Percentiles rank a stretch among this genome's conserved stretches.
Evolutionary conservation across 257 asterid genomes (phyloP).

Genomic region (Salvia hispanica): DNA sequence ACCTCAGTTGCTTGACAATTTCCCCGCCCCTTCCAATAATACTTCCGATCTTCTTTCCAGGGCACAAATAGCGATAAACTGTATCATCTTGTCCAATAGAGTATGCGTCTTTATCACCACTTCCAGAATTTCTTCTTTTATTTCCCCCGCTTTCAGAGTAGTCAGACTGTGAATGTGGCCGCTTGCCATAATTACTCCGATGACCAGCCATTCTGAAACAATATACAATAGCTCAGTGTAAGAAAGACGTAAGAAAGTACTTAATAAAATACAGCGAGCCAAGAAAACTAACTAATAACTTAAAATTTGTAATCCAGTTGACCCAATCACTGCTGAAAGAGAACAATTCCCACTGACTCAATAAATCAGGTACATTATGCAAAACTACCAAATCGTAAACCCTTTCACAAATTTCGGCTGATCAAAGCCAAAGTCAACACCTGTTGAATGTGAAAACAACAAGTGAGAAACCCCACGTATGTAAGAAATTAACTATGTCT

Average conservation of each 20-base stretch:
- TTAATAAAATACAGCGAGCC: background rate
- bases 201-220: slow-evolving; percentile 80
- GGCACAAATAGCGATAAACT: slow-evolving; percentile 81
- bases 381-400: background rate
- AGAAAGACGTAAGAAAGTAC: background rate
- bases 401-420: background rate
- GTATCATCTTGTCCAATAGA: slow-evolving; percentile 76
- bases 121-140: slow-evolving; percentile 76
- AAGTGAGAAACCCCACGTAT: background rate
- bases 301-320: background rate
- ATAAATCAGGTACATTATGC: background rate
- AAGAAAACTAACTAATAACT: background rate
- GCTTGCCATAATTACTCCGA: slow-evolving; percentile 77
- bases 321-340: background rate
- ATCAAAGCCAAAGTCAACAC: background rate
- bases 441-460: background rate
- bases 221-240: background rate
- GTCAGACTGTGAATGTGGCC: slow-evolving; percentile 65
- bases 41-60: slow-evolving; percentile 85
- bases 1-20: slow-evolving; percentile 88
- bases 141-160: slow-evolving; percentile 60
- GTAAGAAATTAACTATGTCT: background rate
- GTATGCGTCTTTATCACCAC: slow-evolving; percentile 64
- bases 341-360: slow-evolving; percentile 3
- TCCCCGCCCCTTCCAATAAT: slow-evolving; percentile 97